phyloP scores from a whole-genome alignment of 2,329 filamentous ascomycete species.

The Pezicula radicicola region DNA sequence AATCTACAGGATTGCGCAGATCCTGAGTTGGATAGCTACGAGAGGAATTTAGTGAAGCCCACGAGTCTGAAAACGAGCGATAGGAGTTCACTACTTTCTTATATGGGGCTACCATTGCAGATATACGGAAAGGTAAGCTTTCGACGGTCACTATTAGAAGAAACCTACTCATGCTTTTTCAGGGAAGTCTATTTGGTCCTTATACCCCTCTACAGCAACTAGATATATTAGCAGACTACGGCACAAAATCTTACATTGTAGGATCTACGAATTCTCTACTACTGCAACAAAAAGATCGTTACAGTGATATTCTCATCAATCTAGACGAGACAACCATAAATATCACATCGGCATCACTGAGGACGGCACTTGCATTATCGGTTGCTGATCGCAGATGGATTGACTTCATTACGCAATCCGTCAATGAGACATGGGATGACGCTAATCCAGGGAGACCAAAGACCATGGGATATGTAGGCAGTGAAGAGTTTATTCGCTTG shows the following conservation, averaged over 20 bases:
- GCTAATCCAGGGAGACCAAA: slow-evolving; percentile 85
- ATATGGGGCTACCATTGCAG: slow-evolving; percentile 92
- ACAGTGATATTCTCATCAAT: slow-evolving; percentile 95
- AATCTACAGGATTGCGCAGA: slow-evolving; percentile 94
- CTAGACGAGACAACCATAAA: slow-evolving; percentile 86
- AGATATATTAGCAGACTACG: slow-evolving; percentile 87
- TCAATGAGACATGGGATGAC: slow-evolving; percentile 97
- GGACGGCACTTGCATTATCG: slow-evolving; percentile 72
- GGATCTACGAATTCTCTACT: slow-evolving; percentile 95
- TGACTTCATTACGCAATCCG: slow-evolving; percentile 87
- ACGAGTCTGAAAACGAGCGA: slow-evolving; percentile 91
- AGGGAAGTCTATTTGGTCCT: slow-evolving; percentile 92
- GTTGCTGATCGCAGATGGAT: slow-evolving; percentile 93
- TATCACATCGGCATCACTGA: slow-evolving; percentile 77
- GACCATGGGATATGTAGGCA: slow-evolving; percentile 90
- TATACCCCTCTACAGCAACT: slow-evolving; percentile 96
- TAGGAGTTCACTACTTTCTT: slow-evolving; percentile 81
- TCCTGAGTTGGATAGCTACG: slow-evolving; percentile 84
- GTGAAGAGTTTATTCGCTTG: slow-evolving; percentile 93
- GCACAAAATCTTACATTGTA: slow-evolving; percentile 95
- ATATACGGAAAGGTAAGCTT: slow-evolving; percentile 79
- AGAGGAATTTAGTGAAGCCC: slow-evolving; percentile 69
- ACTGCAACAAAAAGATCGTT: slow-evolving; percentile 89
- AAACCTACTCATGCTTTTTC: slow-evolving; percentile 7
- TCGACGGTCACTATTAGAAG: neutral